A percentile compares a stretch with the other conserved stretches of the same genome.
phyloP scores from a whole-genome alignment of 2,329 filamentous ascomycete species.

The Dothistroma septosporum region DNA sequence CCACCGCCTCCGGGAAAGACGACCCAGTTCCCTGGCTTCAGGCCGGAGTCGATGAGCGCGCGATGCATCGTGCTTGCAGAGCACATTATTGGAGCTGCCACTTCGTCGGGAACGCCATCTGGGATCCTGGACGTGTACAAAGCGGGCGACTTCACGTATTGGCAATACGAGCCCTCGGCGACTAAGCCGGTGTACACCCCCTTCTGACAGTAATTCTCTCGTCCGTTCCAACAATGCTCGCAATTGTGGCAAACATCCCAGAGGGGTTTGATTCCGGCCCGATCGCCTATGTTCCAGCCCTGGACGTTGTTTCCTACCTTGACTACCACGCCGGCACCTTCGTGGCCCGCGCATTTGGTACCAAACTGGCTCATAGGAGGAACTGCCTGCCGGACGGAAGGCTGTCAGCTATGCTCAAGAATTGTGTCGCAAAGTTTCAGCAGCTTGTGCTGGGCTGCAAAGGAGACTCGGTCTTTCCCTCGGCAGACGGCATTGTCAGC shows the following conservation, averaged over 20 bases:
- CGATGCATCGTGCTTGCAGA: conserved; percentile 56
- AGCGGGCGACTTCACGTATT: conserved; percentile 56
- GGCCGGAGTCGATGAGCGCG: conserved; percentile 49
- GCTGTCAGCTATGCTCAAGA: too few relatives aligned
- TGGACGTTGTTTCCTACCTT: conserved; percentile 53
- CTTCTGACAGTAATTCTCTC: conserved; percentile 51
- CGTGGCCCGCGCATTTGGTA: conserved; percentile 40
- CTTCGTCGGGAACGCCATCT: conserved; percentile 51
- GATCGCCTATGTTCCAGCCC: conserved; percentile 51
- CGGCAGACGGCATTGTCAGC: too few relatives aligned
- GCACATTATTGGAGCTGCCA: conserved; percentile 61
- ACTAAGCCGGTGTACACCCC: conserved; percentile 46
- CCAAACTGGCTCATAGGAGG: conserved; percentile 44
- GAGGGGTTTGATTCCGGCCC: conserved; percentile 49
- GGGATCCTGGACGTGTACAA: conserved; percentile 54
- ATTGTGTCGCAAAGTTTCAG: too few relatives aligned
- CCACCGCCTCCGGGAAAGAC: conserved; percentile 54
- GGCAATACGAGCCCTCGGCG: conserved; percentile 51
- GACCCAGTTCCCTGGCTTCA: conserved; percentile 52
- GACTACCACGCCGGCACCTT: conserved; percentile 56
- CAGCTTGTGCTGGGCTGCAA: too few relatives aligned
- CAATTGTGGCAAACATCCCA: conserved; percentile 51
- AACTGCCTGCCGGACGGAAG: conserved; percentile 25
- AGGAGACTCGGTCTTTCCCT: too few relatives aligned
- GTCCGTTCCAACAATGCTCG: conserved; percentile 47